Base-by-base conservation (phyloP, 805 yeast genomes). In the Ogataea polymorpha region DNA sequence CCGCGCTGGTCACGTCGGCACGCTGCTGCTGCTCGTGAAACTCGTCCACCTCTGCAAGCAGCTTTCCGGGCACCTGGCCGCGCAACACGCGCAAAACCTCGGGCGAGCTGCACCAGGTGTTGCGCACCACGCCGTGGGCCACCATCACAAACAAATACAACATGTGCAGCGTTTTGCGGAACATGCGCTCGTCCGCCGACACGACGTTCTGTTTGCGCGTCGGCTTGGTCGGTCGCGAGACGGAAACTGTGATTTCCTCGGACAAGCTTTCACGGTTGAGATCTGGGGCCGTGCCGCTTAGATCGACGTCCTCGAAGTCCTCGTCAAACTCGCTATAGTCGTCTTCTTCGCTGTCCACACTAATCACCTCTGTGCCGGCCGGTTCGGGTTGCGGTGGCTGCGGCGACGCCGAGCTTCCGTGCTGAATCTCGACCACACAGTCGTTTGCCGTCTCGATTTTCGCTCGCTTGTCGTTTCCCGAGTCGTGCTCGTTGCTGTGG, bases 61-160 rank as follows among this genome's bases (percentile, higher is more conserved):
- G 60, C 4, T 63, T 60, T 0, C 63, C 61, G 0, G 93, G 79
- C 0, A 86, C 67, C 2, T 71, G 51, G 12, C 62, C 62, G 17
- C 68, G 59, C 11, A 88, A 60, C 8, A 52, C 49, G 13, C 50
- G 39, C 13, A 71, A 67, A 0, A 86, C 54, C 3, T 48, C 45
- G 1, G 56, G 53, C 46, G 78, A 75, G 43, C 75, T 77, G 45
- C 88, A 74, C 96, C 96, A 90, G 6, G 63, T 50, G 56, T 90
- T 91, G 18, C 96, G 71, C 3, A 77, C 53, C 0, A 69, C 68
- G 0, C 89, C 93, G 57, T 86, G 95, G 2, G 73, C 56, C 39
- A 85, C 60, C 77, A 87, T 75, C 17, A 73, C 61, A 12, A 76
- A 66, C 2, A 91, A 50, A 43, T 77, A 74, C 37, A 75, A 49